phyloP scores from a whole-genome alignment of 202 grass and related monocot species.

The Setaria viridis region DNA sequence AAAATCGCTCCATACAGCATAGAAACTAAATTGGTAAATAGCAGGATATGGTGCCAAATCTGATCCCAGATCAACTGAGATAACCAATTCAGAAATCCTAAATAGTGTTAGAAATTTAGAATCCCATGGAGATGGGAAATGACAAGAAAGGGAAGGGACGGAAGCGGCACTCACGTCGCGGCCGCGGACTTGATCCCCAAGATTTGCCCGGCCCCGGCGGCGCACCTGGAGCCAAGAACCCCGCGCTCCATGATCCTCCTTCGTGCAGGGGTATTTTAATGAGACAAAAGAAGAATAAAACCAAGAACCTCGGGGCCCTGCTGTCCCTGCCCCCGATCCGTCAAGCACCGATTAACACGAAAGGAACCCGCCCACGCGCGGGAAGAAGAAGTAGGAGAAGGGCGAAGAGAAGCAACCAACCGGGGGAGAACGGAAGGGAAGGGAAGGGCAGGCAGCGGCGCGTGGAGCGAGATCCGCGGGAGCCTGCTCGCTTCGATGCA shows the following conservation, averaged over 20 bases:
- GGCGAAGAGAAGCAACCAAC: background rate
- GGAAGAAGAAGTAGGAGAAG: background rate
- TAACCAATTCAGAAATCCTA: too few relatives aligned
- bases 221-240: constrained; percentile 35
- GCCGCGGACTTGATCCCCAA: background rate
- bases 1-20: too few relatives aligned
- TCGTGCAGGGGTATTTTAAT: background rate
- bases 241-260: constrained; percentile 55
- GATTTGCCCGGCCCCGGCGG: constrained; percentile 15
- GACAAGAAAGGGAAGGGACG: background rate
- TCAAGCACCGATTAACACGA: background rate
- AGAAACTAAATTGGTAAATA: too few relatives aligned
- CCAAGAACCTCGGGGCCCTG: background rate
- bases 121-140: background rate
- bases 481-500: background rate
- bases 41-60: too few relatives aligned
- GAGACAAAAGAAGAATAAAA: background rate
- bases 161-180: constrained; percentile 43
- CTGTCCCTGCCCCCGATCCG: background rate
- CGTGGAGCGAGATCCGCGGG: constrained; percentile 24
- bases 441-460: background rate
- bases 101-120: too few relatives aligned
- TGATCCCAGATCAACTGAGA: too few relatives aligned
- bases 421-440: background rate
- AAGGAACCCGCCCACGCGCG: background rate